A percentile compares a stretch with the other conserved stretches of the same genome.
These are phyloP conservation scores for Leccinellum albellum DNA, from an alignment of 768 basidiomycete species.

Conservation along the genomic window DNA sequence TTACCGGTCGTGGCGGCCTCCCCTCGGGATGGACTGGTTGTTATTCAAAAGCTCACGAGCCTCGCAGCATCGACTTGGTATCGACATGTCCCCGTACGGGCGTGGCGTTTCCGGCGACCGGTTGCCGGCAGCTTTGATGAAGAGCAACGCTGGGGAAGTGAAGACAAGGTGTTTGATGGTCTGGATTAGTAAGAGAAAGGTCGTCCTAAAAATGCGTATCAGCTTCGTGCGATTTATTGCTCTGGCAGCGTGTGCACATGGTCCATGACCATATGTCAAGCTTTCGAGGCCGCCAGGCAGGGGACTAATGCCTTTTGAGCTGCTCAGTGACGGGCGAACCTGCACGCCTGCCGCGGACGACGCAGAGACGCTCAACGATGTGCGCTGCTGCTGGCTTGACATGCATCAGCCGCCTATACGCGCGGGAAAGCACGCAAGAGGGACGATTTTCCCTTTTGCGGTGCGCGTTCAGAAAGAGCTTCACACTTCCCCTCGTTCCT, in stretches of 20 bases:
- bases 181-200: constrained; percentile 19
- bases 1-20: constrained; percentile 5
- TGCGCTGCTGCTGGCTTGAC: background rate
- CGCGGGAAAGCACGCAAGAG: background rate
- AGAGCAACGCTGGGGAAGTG: constrained; percentile 2
- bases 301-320: background rate
- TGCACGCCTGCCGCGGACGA: background rate
- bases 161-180: constrained; percentile 5
- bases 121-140: constrained; percentile 5
- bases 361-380: background rate
- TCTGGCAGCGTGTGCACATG: constrained; percentile 8
- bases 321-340: background rate
- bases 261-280: background rate
- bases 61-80: background rate
- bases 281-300: background rate
- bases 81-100: background rate
- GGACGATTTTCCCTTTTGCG: constrained; percentile 15
- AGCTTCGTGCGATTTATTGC: constrained; percentile 29
- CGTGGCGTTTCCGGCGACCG: constrained; percentile 21
- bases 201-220: constrained; percentile 6
- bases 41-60: background rate
- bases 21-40: background rate
- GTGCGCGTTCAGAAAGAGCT: constrained; percentile 7
- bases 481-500: constrained; percentile 10
- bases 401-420: background rate